Conservation (phyloP, 495 filamentous ascomycete genomes). For the Penicillium bovifimosum region DNA sequence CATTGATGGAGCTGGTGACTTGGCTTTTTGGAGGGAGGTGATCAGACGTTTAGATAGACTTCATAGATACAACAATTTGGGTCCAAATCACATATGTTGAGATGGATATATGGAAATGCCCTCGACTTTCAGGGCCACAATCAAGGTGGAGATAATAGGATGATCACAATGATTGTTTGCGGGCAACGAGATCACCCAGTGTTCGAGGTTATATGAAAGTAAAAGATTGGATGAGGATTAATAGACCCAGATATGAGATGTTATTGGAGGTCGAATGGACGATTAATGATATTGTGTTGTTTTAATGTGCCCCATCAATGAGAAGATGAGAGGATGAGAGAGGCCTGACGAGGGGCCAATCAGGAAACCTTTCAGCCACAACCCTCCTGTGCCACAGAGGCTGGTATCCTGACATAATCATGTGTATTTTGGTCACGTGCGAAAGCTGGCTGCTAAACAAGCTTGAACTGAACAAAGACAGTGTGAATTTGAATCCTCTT, state of each 20-base stretch:
- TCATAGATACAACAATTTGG: neutral
- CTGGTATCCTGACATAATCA: neutral
- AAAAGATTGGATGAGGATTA: neutral
- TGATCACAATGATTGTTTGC: neutral
- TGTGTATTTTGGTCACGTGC: no score
- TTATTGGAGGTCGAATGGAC: neutral
- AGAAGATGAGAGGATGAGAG: conserved; percentile 6
- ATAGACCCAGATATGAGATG: neutral
- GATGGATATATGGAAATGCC: neutral
- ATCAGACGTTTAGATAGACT: neutral
- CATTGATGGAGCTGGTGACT: neutral
- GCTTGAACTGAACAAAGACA: no score
- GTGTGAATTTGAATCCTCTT: no score
- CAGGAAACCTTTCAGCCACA: conserved; percentile 6
- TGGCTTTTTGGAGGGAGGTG: neutral
- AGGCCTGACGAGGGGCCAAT: conserved; percentile 9
- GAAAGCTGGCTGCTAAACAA: no score
- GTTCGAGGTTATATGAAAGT: neutral
- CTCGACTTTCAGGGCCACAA: neutral
- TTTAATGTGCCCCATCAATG: neutral
- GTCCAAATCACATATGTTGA: neutral
- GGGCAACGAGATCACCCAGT: neutral
- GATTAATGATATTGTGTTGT: neutral
- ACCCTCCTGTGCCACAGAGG: conserved; percentile 8
- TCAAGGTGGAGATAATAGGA: neutral